These are phyloP conservation scores for Solanum hybrid DNA, from an alignment of 305 asterid genomes.

Conservation along the genomic window DNA sequence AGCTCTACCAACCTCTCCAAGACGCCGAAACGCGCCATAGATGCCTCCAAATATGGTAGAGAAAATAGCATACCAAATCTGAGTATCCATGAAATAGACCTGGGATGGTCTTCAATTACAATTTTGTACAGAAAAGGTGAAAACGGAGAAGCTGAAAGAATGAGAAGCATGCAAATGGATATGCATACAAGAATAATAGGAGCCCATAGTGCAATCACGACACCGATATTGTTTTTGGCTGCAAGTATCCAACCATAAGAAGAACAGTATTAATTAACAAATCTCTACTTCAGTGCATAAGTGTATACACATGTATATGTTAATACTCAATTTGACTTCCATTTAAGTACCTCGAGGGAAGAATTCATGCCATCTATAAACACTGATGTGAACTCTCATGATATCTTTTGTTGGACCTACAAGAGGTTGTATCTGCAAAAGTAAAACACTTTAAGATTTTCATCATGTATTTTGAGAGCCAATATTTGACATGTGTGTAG, in stretches of 20 bases:
- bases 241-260: slow-evolving; percentile 18
- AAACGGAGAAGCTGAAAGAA: slow-evolving; percentile 10
- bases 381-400: slow-evolving; percentile 47
- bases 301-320: neutral
- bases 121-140: slow-evolving; percentile 7
- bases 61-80: slow-evolving; percentile 98
- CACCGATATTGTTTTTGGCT: slow-evolving; percentile 88
- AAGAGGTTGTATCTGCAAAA: slow-evolving; percentile 84
- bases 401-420: slow-evolving; percentile 78
- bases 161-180: neutral
- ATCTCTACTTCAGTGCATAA: neutral
- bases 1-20: slow-evolving; percentile 75
- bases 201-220: slow-evolving; percentile 89
- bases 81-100: slow-evolving; percentile 98
- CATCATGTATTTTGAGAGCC: neutral
- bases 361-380: slow-evolving; percentile 92
- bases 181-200: slow-evolving; percentile 73
- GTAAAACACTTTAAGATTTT: slow-evolving; percentile 4
- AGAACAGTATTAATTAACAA: slow-evolving; percentile 3
- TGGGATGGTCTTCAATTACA: slow-evolving; percentile 29
- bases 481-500: slow-evolving; percentile 1
- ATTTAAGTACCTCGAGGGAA: slow-evolving; percentile 77
- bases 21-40: slow-evolving; percentile 98
- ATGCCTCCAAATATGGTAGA: slow-evolving; percentile 97
- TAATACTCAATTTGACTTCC: neutral